Conservation (phyloP, 1,139 yeast species). For the Spathaspora sp. region DNA sequence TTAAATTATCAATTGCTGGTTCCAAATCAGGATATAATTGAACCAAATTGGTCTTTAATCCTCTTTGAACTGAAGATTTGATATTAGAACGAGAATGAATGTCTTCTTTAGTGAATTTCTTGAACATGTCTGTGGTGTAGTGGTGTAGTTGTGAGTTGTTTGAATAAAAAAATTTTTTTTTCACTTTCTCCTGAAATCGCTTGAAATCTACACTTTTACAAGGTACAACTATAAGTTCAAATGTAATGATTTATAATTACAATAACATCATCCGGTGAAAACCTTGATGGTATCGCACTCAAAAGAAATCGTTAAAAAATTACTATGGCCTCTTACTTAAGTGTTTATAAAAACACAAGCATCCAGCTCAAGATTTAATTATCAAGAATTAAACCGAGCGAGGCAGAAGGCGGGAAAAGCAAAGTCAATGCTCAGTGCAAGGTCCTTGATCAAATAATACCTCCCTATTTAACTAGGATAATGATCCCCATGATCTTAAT, state of each 20-base stretch:
- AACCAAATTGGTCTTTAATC: conserved; percentile 70
- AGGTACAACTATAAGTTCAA: background rate
- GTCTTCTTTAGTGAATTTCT: conserved; percentile 81
- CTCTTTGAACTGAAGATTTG: conserved; percentile 90
- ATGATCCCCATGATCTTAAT: background rate
- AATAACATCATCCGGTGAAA: conserved; percentile 57
- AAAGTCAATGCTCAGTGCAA: no score
- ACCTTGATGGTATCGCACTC: conserved; percentile 75
- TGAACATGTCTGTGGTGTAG: conserved; percentile 40
- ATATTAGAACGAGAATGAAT: conserved; percentile 88
- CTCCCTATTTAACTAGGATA: background rate
- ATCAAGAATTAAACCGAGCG: conserved; percentile 53
- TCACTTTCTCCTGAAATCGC: background rate
- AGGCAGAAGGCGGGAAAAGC: conserved; percentile 63
- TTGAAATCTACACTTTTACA: background rate
- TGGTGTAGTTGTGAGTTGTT: background rate
- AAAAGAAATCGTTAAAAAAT: conserved; percentile 56
- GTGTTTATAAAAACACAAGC: conserved; percentile 11
- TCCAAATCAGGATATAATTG: conserved; percentile 73
- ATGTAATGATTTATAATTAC: conserved; percentile 69
- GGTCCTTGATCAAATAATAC: background rate
- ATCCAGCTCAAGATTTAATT: conserved; percentile 62
- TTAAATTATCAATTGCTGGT: conserved; percentile 70
- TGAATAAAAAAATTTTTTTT: background rate
- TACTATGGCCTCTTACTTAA: conserved; percentile 57